Evolutionary conservation across 352 stramenopile genomes (phyloP).

Genomic region (Phytophthora melonis): DNA sequence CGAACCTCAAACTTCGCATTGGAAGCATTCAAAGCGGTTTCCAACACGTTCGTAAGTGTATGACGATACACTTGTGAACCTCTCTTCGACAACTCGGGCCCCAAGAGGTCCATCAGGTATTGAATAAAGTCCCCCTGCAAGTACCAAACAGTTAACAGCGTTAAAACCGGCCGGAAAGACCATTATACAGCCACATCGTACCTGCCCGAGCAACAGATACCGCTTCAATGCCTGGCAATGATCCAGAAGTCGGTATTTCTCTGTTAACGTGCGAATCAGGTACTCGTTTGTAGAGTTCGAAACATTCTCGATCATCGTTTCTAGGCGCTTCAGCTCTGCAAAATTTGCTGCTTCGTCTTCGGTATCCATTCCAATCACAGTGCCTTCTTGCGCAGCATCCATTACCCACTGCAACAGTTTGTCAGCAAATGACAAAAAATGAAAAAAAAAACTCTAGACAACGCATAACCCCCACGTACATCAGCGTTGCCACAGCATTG

Average conservation of each 20-base stretch:
- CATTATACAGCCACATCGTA: slow-evolving; percentile 18
- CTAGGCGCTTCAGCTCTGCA: slow-evolving; percentile 71
- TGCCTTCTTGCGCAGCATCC: slow-evolving; percentile 57
- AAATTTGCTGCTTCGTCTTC: slow-evolving; percentile 76
- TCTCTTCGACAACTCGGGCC: slow-evolving; percentile 91
- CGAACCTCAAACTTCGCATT: slow-evolving; percentile 96
- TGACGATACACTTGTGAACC: slow-evolving; percentile 95
- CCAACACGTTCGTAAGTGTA: slow-evolving; percentile 94
- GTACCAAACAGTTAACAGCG: background rate
- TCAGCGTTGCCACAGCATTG: slow-evolving; percentile 94
- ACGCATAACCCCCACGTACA: slow-evolving; percentile 46
- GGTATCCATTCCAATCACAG: slow-evolving; percentile 55
- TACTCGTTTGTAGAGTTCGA: slow-evolving; percentile 89
- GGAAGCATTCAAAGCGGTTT: slow-evolving; percentile 94
- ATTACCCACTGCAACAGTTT: slow-evolving; percentile 69
- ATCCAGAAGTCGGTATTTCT: slow-evolving; percentile 94
- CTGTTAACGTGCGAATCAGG: slow-evolving; percentile 92
- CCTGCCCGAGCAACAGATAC: slow-evolving; percentile 98
- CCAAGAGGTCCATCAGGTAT: slow-evolving; percentile 95
- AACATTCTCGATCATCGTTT: slow-evolving; percentile 82
- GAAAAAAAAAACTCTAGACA: background rate
- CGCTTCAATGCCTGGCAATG: slow-evolving; percentile 97
- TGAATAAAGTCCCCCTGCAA: slow-evolving; percentile 96
- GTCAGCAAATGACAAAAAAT: background rate
- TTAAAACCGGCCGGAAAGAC: too few species aligned